Evolutionary conservation across 805 yeast genomes (phyloP).

Genomic region (Suhomyces faveliae): DNA sequence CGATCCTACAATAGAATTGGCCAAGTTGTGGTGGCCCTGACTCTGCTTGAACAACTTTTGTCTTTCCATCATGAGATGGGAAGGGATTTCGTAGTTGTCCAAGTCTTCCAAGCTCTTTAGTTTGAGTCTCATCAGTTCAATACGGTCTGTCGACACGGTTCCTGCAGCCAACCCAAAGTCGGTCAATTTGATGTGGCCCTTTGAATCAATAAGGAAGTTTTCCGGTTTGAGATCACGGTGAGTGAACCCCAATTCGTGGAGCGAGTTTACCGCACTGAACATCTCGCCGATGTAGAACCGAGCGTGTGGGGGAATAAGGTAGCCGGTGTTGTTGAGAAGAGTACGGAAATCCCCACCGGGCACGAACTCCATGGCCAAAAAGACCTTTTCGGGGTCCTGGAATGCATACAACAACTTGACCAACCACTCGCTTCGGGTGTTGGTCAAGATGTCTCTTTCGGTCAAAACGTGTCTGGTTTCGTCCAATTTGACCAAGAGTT

Average conservation of each 20-base stretch:
- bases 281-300: conserved; percentile 93
- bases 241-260: conserved; percentile 92
- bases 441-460: conserved; percentile 95
- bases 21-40: conserved; percentile 77
- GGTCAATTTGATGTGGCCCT: conserved; percentile 89
- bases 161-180: conserved; percentile 99
- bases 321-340: conserved; percentile 87
- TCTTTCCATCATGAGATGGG: conserved; percentile 80
- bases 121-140: conserved; percentile 83
- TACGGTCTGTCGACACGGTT: conserved; percentile 85
- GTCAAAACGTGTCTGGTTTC: conserved; percentile 95
- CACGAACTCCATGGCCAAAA: conserved; percentile 98
- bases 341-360: conserved; percentile 99
- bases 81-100: conserved; percentile 49
- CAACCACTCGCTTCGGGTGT: conserved; percentile 93
- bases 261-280: conserved; percentile 91
- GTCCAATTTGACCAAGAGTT: conserved; percentile 79
- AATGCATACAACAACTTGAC: conserved; percentile 92
- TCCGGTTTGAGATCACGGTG: conserved; percentile 97
- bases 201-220: conserved; percentile 82
- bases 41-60: conserved; percentile 83
- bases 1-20: conserved; percentile 94
- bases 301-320: conserved; percentile 90
- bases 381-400: conserved; percentile 87
- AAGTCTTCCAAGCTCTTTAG: conserved; percentile 70